These are phyloP conservation scores for Suhomyces bribrorum DNA, from an alignment of 1,139 yeast genomes.

Conservation along the genomic window DNA sequence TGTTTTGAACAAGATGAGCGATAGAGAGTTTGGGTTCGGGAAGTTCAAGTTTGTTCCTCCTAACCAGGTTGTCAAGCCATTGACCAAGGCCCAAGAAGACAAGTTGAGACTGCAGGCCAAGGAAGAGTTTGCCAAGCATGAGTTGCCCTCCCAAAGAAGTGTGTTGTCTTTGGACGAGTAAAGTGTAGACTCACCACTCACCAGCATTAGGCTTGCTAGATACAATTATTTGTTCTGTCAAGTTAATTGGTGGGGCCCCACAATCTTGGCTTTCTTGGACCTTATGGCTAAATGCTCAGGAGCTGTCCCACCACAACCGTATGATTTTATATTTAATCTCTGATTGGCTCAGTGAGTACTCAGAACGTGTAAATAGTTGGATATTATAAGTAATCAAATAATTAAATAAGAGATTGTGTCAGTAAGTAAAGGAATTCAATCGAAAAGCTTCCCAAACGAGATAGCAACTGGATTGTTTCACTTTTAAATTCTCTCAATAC, in stretches of 20 bases:
- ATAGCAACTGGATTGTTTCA: too few relatives aligned
- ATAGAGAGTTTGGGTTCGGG: constrained; percentile 91
- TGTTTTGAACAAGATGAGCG: constrained; percentile 80
- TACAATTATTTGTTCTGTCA: too few relatives aligned
- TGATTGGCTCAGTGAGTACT: neutral
- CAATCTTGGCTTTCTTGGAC: neutral
- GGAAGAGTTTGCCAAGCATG: constrained; percentile 46
- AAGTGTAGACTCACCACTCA: too few relatives aligned
- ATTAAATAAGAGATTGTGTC: too few relatives aligned
- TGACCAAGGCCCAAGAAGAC: constrained; percentile 62
- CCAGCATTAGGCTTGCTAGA: too few relatives aligned
- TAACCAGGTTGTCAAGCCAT: constrained; percentile 70
- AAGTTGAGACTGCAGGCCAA: constrained; percentile 37
- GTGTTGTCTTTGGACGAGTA: constrained; percentile 61
- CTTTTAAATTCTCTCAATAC: too few relatives aligned
- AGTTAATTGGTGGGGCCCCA: too few relatives aligned
- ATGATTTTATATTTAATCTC: neutral
- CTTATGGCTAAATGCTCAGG: neutral
- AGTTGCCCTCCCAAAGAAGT: constrained; percentile 65
- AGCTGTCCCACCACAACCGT: too few relatives aligned
- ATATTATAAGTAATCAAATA: too few relatives aligned
- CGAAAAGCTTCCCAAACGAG: too few relatives aligned
- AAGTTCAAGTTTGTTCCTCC: constrained; percentile 86
- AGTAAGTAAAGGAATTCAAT: too few relatives aligned
- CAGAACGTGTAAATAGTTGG: neutral